Evolutionary conservation across 1,284 basidiomycete genomes (phyloP).

Genomic region (Naganishia sp.): DNA sequence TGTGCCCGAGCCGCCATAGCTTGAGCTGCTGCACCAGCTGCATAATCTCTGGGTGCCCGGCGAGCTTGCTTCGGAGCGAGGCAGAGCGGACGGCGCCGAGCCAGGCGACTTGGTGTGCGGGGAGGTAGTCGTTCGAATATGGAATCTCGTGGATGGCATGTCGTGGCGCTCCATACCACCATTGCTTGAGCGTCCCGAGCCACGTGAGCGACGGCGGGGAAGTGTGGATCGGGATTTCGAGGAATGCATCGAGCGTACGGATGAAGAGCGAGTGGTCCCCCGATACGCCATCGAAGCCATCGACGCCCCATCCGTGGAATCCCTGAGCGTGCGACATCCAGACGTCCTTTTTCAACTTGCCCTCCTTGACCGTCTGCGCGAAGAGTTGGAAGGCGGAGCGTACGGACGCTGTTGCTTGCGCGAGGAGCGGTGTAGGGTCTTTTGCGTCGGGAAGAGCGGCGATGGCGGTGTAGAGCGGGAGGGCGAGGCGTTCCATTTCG

Average conservation of each 20-base stretch:
- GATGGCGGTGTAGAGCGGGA: slow-evolving; percentile 29
- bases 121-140: slow-evolving; percentile 31
- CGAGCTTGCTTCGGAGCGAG: slow-evolving; percentile 19
- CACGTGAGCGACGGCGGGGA: not conserved
- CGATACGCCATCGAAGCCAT: slow-evolving; percentile 31
- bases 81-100: slow-evolving; percentile 20
- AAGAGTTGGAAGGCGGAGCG: slow-evolving; percentile 31
- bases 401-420: slow-evolving; percentile 15
- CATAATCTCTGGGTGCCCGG: slow-evolving; percentile 2
- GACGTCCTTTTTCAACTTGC: slow-evolving; percentile 30
- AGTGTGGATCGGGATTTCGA: slow-evolving; percentile 11
- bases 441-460: slow-evolving; percentile 11
- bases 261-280: slow-evolving; percentile 32
- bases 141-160: slow-evolving; percentile 24
- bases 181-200: slow-evolving; percentile 14
- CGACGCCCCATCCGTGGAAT: slow-evolving; percentile 33
- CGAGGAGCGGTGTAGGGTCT: slow-evolving; percentile 15
- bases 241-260: slow-evolving; percentile 30
- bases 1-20: slow-evolving; percentile 32
- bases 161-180: slow-evolving; percentile 18
- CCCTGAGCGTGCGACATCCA: slow-evolving; percentile 34
- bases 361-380: slow-evolving; percentile 31
- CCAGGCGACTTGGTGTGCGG: slow-evolving; percentile 21
- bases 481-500: slow-evolving; percentile 32
- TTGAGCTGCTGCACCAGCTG: slow-evolving; percentile 22